Evolutionary conservation across 1,284 basidiomycete species (phyloP).

Genomic region (Austroboletus niveus): DNA sequence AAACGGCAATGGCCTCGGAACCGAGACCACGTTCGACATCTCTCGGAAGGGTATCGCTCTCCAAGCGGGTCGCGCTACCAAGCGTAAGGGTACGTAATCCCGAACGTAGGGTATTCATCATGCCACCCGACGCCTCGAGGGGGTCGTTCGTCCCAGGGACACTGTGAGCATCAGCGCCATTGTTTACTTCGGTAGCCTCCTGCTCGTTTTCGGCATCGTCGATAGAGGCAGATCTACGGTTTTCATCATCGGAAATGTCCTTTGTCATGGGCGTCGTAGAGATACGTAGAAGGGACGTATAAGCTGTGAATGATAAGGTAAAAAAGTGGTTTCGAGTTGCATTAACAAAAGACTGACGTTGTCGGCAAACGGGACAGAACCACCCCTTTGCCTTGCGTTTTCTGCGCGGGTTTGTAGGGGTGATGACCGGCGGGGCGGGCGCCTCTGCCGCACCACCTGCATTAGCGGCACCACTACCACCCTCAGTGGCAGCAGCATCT

Average conservation of each 20-base stretch:
- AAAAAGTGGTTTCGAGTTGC: neutral
- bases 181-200: constrained; percentile 9
- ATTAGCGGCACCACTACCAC: constrained; percentile 21
- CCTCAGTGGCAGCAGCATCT: constrained; percentile 14
- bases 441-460: constrained; percentile 18
- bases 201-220: constrained; percentile 32
- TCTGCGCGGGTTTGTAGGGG: constrained; percentile 49
- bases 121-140: constrained; percentile 18
- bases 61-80: constrained; percentile 12
- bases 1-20: constrained; percentile 11
- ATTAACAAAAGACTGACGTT: constrained; percentile 55
- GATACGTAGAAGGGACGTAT: constrained; percentile 82
- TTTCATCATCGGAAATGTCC: constrained; percentile 36
- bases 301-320: constrained; percentile 50
- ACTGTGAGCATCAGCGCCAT: neutral
- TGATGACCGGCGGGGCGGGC: constrained; percentile 22
- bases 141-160: constrained; percentile 11
- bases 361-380: constrained; percentile 92
- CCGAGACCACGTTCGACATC: constrained; percentile 38
- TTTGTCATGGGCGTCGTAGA: constrained; percentile 67
- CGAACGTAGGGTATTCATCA: constrained; percentile 35
- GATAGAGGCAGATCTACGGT: constrained; percentile 36
- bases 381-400: constrained; percentile 92
- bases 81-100: constrained; percentile 32
- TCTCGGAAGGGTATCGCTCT: constrained; percentile 30